These are phyloP conservation scores for Cordyceps pruinosa DNA, from an alignment of 2,329 filamentous ascomycete species.

Conservation along the genomic window DNA sequence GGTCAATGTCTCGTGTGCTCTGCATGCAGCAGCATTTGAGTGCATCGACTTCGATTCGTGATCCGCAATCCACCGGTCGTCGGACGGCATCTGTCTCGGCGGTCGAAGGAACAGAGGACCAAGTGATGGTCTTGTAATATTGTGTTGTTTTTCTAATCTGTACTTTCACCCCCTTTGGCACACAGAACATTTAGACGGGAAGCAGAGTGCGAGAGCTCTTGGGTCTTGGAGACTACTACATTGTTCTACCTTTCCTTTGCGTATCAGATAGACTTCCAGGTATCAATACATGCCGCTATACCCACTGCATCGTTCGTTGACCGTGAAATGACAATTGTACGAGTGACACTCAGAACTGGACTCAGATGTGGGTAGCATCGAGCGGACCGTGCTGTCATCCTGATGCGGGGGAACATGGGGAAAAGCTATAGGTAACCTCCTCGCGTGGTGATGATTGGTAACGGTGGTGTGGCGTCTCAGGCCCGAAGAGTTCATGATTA, in stretches of 20 bases:
- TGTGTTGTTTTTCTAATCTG: constrained; percentile 9
- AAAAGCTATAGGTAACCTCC: too few species aligned
- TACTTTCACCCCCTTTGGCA: constrained; percentile 11
- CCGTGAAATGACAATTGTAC: not conserved
- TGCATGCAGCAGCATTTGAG: constrained; percentile 7
- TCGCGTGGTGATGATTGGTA: not conserved
- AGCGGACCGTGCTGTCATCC: not conserved
- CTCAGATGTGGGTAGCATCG: not conserved
- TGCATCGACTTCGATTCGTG: not conserved
- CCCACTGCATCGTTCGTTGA: not conserved
- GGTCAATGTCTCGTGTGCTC: constrained; percentile 4
- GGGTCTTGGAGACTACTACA: not conserved
- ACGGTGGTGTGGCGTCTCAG: not conserved
- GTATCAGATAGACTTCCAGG: constrained; percentile 9
- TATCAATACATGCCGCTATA: constrained; percentile 4
- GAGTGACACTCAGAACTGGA: not conserved
- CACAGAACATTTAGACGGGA: constrained; percentile 13
- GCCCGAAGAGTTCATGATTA: not conserved
- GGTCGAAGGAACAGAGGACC: not conserved
- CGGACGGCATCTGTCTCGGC: not conserved
- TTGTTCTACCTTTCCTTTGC: not conserved
- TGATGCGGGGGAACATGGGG: not conserved
- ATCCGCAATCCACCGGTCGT: not conserved
- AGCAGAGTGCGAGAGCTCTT: constrained; percentile 8
- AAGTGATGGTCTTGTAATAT: constrained; percentile 2